phyloP scores from a whole-genome alignment of 768 basidiomycete genomes.

The Xerocomus spinulosus region DNA sequence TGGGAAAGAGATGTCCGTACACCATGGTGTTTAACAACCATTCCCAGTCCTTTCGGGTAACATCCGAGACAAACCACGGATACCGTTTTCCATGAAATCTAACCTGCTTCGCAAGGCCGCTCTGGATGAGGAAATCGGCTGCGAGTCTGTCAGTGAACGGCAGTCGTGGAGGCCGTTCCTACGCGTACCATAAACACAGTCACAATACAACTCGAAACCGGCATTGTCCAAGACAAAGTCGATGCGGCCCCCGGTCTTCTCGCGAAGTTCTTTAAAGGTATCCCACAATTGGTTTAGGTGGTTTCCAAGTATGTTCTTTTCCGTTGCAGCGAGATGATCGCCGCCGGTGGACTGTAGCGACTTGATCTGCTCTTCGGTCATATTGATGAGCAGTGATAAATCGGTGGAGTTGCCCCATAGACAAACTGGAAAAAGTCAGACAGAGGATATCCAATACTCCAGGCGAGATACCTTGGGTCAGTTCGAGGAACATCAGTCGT shows the following conservation, averaged over 20 bases:
- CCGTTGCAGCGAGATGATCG: slow-evolving; percentile 91
- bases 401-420: slow-evolving; percentile 98
- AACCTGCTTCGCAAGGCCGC: slow-evolving; percentile 77
- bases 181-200: slow-evolving; percentile 73
- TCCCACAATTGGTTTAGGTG: slow-evolving; percentile 70
- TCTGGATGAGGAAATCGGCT: slow-evolving; percentile 93
- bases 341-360: slow-evolving; percentile 94
- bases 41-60: slow-evolving; percentile 90
- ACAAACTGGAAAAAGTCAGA: slow-evolving; percentile 54
- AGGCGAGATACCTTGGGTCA: slow-evolving; percentile 70
- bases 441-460: background rate
- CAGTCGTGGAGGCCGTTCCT: background rate
- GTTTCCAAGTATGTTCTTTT: slow-evolving; percentile 95
- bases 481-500: slow-evolving; percentile 83
- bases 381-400: slow-evolving; percentile 90
- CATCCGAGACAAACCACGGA: slow-evolving; percentile 92
- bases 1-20: slow-evolving; percentile 90
- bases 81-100: slow-evolving; percentile 95
- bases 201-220: slow-evolving; percentile 80
- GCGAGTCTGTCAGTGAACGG: slow-evolving; percentile 15
- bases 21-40: slow-evolving; percentile 87
- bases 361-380: slow-evolving; percentile 97
- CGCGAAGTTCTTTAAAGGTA: slow-evolving; percentile 61
- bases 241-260: slow-evolving; percentile 68
- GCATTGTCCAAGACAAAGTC: slow-evolving; percentile 86